Evolutionary conservation across 2,329 filamentous ascomycete species (phyloP), one percentile per base, ranked within the genome.

Genomic region (Metarhizium anisopliae): DNA sequence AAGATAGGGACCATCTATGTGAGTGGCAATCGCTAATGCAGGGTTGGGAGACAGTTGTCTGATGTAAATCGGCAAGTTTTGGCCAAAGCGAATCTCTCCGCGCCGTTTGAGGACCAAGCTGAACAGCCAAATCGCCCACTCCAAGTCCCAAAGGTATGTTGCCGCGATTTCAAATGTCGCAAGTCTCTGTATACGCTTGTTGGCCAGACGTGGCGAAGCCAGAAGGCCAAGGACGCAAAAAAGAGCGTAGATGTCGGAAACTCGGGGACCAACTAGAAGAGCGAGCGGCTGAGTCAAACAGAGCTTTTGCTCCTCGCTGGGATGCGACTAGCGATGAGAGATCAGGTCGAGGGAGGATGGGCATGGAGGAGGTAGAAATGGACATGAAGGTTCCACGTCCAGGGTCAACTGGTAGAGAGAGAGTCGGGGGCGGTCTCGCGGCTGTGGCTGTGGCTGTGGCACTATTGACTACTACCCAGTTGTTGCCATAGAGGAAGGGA

Each of bases 291-390:
- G 6, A 45, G 45, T 50, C 45, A 32, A 32, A 16, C 30, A 11
- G 42, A 35, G 5, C 18, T 47, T 29, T 51, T 53, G 36, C 38
- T 35, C 25, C 5, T 20, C n/a, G 47, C 47, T 35, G 47, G 29
- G n/a, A 50, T 56, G 45, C 47, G 47, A 45, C 18, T 36, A 29
- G 20, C 18, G n/a, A 43, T 52, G 50, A 52, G 42, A 42, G 50
- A 16, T 30, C 11, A 16, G 14, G 7, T 25, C 18, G 18, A 51
- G 47, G 29, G 38, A 38, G 40, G 53, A 50, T 51, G 18, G 25
- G 45, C 40, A 20, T 32, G 20, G 25, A 32, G 18, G 20, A 14
- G 20, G 40, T 16, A 47, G 52, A 38, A 20, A 40, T 2, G 14
- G 13, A 30, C 25, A 25, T 25, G 35, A 32, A 42, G 35, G 25